Base-by-base conservation (phyloP, 176 grass and related monocot genomes). In the Avena insularis region DNA sequence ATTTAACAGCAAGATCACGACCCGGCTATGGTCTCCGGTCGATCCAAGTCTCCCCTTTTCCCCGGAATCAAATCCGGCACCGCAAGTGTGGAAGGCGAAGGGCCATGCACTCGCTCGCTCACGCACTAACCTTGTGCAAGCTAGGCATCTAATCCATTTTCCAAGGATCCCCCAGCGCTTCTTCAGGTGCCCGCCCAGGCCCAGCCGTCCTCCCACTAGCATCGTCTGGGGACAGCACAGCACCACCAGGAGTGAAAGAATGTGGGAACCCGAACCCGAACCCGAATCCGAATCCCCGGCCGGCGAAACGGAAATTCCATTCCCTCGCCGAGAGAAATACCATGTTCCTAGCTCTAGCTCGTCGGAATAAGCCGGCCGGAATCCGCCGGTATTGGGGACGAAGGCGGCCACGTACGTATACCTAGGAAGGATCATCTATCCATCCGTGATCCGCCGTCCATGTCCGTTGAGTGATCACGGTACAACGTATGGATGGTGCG, bases 181-280 rank as follows among this genome's bases (percentile, higher is more conserved):
- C 79, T 83, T 87, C 84, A 90, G 84, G 89, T 86, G 84, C 79
- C 64, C 33, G 70, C 69, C 55, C 38, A 40, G 38, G 38, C 38
- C 38, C 38, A 40, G 38, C 38, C 38, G 38, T 40, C 54, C 64
- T 78, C 54, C 80, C 89, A 90, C 89, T 86, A 63, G 71, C 29
- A 67, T 27, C 64, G 27, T 35, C 64, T 13, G 51, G 9, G 8
- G 38, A 71, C 71, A 75, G n/a, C 29, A n/a, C 77, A 2, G 31
- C 23, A 3, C 59, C 35, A 36, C 36, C 9, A 27, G 1, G 38
- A 40, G 38, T 5, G 38, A 40, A 40, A 29, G 64, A 21, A 66
- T 40, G 71, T 31, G 3, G 63, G 46, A 85, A 77, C 11, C 12
- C 29, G 71, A 86, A 77, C 11, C 12, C 29, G 71, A 86, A 90